Conservation (phyloP, 495 filamentous ascomycete genomes). For the Tirmania nivea region DNA sequence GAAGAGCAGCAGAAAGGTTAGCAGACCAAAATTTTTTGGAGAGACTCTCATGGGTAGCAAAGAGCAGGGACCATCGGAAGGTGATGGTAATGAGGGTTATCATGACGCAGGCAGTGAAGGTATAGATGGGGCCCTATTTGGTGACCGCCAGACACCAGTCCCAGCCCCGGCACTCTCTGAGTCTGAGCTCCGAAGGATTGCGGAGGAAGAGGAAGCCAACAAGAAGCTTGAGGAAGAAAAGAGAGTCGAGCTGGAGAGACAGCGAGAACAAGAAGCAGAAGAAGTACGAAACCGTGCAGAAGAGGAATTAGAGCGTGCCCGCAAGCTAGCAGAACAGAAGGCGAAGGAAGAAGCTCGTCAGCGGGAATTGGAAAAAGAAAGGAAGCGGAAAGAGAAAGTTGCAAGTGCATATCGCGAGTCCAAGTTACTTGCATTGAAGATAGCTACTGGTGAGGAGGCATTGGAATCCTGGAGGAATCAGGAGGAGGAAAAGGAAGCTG, state of each 20-base stretch:
- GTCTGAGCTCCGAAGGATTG: not conserved
- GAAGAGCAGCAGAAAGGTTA: too few species aligned
- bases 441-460: conserved; percentile 1
- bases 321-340: not conserved
- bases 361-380: conserved; percentile 7
- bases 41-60: too few species aligned
- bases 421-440: conserved; percentile 8
- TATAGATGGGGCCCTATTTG: too few species aligned
- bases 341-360: conserved; percentile 5
- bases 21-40: too few species aligned
- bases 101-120: too few species aligned
- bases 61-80: too few species aligned
- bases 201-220: not conserved
- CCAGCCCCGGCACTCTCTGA: not conserved
- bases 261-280: conserved; percentile 1
- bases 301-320: conserved; percentile 5
- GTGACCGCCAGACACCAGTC: too few species aligned
- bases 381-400: conserved; percentile 3
- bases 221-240: not conserved
- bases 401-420: conserved; percentile 10
- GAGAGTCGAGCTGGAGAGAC: not conserved
- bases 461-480: not conserved
- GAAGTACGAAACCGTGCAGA: conserved; percentile 2
- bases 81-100: too few species aligned
- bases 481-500: too few species aligned